These are phyloP conservation scores for Gynandropsis gynandra DNA, from an alignment of 345 rosid genomes.

Conservation along the genomic window DNA sequence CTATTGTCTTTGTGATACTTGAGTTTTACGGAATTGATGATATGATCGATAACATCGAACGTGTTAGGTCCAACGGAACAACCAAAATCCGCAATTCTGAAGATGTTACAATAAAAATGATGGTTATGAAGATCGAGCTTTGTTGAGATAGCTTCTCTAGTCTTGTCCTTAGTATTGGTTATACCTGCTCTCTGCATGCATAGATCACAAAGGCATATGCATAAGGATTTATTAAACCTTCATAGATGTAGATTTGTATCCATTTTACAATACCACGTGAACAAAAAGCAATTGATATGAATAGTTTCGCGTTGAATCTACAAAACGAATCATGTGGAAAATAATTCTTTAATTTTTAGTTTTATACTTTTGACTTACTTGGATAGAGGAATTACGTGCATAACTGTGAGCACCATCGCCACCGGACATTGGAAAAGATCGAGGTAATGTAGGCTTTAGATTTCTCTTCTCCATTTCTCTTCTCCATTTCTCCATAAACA, in stretches of 20 bases:
- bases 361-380: constrained; percentile 23
- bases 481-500: too few relatives aligned
- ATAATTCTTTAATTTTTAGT: too few relatives aligned
- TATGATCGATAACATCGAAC: neutral
- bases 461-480: too few relatives aligned
- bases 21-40: constrained; percentile 2
- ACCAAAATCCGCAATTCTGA: constrained; percentile 4
- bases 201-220: too few relatives aligned
- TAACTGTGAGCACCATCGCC: constrained; percentile 14
- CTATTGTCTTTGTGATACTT: neutral
- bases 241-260: too few relatives aligned
- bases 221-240: too few relatives aligned
- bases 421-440: constrained; percentile 7
- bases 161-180: neutral
- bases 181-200: neutral
- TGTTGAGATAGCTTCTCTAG: neutral
- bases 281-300: too few relatives aligned
- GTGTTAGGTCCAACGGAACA: constrained; percentile 14
- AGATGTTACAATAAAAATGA: neutral
- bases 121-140: neutral
- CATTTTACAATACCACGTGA: too few relatives aligned
- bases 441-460: neutral
- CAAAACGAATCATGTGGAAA: too few relatives aligned
- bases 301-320: too few relatives aligned
- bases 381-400: constrained; percentile 7